Evolutionary conservation across 805 yeast genomes (phyloP), one percentile per base, ranked within the genome.

Genomic region (Hanseniaspora mollemarum): DNA sequence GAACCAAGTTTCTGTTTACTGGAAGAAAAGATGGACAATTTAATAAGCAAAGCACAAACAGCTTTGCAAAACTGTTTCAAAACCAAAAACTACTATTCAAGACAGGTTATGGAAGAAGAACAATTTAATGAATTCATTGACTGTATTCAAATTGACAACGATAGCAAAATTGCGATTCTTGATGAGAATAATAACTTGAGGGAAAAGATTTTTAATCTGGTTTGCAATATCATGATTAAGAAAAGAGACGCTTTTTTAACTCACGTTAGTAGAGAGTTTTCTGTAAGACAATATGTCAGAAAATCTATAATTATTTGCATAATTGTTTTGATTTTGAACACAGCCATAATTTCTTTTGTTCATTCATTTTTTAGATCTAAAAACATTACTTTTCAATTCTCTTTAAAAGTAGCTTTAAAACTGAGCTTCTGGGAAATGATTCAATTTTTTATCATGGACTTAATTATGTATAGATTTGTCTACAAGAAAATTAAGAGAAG

Each of bases 81-180:
- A 4, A 26, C 41, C 10, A 31, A 29, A 31, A 15, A 16, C 2
- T 46, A 46, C 25, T 46, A 39, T 28, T 10, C 38, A n/a, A 39
- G 16, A 26, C 15, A 38, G 16, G n/a, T 46, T 7, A 18, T 21
- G 18, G 35, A 46, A 10, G 33, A 46, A 10, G 33, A 33, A 6
- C 44, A 46, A 19, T 39, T 46, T 24, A 24, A 39, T 18, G 39
- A 46, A 15, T 46, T 39, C 13, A 6, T 46, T 4, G 26, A 35
- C 5, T 35, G 18, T 13, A 31, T 13, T 7, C 12, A 46, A 7
- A 13, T 29, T 29, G 51, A 39, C n/a, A n/a, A n/a, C n/a, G n/a
- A n/a, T n/a, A n/a, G n/a, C 32, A 21, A 18, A 12, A 9, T 3
- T 5, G n/a, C 29, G n/a, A 32, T 10, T 16, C 12, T 6, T 28